Conservation (phyloP, 2,329 filamentous ascomycete species). For the Fusarium foetens region DNA sequence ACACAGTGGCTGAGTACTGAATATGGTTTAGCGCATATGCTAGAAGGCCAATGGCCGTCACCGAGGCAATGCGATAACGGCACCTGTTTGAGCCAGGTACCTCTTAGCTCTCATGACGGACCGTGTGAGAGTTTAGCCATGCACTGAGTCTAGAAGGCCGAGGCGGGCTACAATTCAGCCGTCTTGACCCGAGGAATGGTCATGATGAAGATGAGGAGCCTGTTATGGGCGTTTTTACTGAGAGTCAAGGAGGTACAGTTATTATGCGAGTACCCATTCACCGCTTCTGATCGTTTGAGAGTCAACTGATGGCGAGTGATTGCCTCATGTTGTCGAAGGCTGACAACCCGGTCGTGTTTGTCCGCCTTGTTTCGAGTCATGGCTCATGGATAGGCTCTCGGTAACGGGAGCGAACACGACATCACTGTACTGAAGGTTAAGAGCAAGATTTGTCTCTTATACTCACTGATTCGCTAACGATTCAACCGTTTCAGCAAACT, state of each 20-base stretch:
- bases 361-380: conserved; percentile 36
- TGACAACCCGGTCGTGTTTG: conserved; percentile 25
- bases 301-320: conserved; percentile 18
- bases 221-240: background rate
- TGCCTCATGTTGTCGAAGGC: conserved; percentile 32
- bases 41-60: conserved; percentile 43
- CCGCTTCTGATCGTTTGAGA: conserved; percentile 8
- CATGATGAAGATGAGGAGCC: conserved; percentile 7
- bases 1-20: conserved; percentile 44
- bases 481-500: background rate
- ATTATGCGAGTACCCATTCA: background rate
- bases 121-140: conserved; percentile 23
- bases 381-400: conserved; percentile 24
- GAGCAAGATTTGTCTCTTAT: background rate
- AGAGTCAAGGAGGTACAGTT: background rate
- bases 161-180: conserved; percentile 31
- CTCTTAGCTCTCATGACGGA: conserved; percentile 40
- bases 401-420: conserved; percentile 21
- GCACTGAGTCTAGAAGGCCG: conserved; percentile 28
- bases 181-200: conserved; percentile 15
- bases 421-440: background rate
- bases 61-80: conserved; percentile 51
- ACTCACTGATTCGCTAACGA: background rate
- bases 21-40: conserved; percentile 30
- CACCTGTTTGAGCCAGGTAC: conserved; percentile 38